Base-by-base conservation (phyloP, 805 yeast species). In the Candida taoyuanica region DNA sequence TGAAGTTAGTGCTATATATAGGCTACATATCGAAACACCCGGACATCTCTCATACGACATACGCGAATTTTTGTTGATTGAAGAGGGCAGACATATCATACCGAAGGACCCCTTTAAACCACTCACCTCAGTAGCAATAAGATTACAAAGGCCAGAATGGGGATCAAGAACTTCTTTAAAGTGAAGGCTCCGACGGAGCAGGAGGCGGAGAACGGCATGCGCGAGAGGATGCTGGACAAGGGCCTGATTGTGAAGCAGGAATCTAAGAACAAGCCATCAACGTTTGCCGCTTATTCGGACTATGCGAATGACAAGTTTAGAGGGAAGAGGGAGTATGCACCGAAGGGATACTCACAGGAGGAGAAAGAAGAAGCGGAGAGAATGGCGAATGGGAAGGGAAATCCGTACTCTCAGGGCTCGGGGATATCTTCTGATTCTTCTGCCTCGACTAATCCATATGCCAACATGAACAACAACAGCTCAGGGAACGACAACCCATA, bases 231-330 rank as follows among this genome's bases (percentile, higher is more conserved):
- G 47, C 60, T 61, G 43, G 65, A 64, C 26, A 54, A 66, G 27
- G 78, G 76, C 30, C 59, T 73, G 17, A 53, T 65, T 3, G 62
- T 65, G 14, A 70, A 65, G 42, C 58, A 51, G 31, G 62, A 54
- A 30, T 58, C 44, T 30, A 44, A 38, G 41, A 42, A 37, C 41
- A 65, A 42, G 63, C 63, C 44, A 63, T 65, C 46, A 64, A 67
- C 43, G 67, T 75, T 55, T 62, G 67, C 21, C 14, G 77, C 77
- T 5, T 75, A 73, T 45, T 62, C 68, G 2, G 62, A 64, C 18
- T 70, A 60, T 51, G 74, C 78, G 5, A 63, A 62, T 40, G 71
- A 69, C 17, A 62, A 59, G 35, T 53, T 57, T 3, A 52, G 56
- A 25, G 35, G 23, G 11, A 59, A 59, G 35, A 57, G 58, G 31